These are phyloP conservation scores for Suillus hirtellus DNA, from an alignment of 768 basidiomycete genomes.

Conservation along the genomic window DNA sequence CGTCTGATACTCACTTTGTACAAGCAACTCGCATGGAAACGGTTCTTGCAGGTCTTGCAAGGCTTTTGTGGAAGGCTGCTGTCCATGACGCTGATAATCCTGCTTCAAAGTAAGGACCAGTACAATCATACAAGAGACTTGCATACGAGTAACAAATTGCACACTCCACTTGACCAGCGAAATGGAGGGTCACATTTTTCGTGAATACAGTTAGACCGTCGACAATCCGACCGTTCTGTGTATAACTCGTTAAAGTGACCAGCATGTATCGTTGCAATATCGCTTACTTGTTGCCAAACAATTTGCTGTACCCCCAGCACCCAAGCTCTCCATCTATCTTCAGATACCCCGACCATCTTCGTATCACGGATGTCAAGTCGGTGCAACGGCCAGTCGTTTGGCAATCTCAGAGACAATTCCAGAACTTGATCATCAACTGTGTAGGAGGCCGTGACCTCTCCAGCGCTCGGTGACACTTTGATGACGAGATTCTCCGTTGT, in stretches of 20 bases:
- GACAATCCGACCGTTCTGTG: constrained; percentile 83
- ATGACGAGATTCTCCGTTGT: constrained; percentile 77
- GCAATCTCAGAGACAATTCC: constrained; percentile 85
- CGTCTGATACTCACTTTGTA: constrained; percentile 63
- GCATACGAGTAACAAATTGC: constrained; percentile 93
- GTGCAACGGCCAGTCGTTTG: constrained; percentile 87
- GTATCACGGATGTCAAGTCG: constrained; percentile 86
- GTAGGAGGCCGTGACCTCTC: constrained; percentile 85
- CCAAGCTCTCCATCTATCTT: constrained; percentile 93
- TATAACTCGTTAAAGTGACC: neutral
- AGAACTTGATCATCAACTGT: constrained; percentile 91
- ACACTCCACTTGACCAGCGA: constrained; percentile 94
- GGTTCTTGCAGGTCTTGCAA: constrained; percentile 92
- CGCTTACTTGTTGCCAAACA: constrained; percentile 79
- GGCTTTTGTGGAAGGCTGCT: constrained; percentile 85
- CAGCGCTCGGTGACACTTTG: constrained; percentile 69
- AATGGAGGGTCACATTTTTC: constrained; percentile 90
- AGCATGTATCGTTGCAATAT: neutral
- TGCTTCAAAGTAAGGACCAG: constrained; percentile 30
- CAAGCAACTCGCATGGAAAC: constrained; percentile 89
- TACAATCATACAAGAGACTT: neutral
- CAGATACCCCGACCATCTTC: constrained; percentile 83
- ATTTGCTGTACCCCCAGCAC: constrained; percentile 89
- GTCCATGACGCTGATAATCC: constrained; percentile 90
- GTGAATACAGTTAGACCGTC: constrained; percentile 91